A percentile compares a stretch with the other conserved stretches of the same genome.
phyloP scores from a whole-genome alignment of 306 rosid species.

The Lagenaria siceraria region DNA sequence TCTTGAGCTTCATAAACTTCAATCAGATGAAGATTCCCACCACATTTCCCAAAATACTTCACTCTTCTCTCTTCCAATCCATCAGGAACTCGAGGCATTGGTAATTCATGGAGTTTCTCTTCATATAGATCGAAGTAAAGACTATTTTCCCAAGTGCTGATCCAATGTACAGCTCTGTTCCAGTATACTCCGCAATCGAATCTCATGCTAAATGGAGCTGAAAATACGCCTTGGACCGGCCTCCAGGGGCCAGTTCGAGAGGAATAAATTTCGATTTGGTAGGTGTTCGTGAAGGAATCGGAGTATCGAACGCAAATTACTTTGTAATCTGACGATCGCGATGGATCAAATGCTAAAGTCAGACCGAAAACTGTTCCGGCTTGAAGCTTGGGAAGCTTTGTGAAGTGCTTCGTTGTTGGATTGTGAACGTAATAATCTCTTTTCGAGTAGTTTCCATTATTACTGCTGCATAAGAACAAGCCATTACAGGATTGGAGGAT shows the following conservation, averaged over 20 bases:
- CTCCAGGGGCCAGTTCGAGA: conserved; percentile 20
- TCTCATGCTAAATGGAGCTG: conserved; percentile 6
- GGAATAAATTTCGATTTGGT: conserved; percentile 19
- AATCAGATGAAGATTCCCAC: background rate
- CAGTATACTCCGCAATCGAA: conserved; percentile 19
- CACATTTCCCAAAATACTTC: conserved; percentile 4
- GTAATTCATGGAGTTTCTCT: conserved; percentile 11
- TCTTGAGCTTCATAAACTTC: background rate
- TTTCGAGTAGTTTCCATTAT: background rate
- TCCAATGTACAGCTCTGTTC: conserved; percentile 24
- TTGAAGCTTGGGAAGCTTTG: conserved; percentile 9
- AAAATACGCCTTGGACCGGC: background rate
- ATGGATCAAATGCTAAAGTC: conserved; percentile 20
- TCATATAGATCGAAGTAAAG: conserved; percentile 7
- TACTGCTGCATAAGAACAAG: conserved; percentile 9
- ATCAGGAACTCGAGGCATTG: background rate
- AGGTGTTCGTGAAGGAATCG: background rate
- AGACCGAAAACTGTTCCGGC: background rate
- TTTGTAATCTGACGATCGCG: conserved; percentile 9
- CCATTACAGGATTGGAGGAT: conserved; percentile 26
- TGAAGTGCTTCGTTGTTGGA: conserved; percentile 15
- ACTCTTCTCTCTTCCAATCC: background rate
- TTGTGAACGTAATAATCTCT: conserved; percentile 14
- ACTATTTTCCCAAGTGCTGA: background rate
- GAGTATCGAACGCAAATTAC: conserved; percentile 12